These are phyloP conservation scores for Tulasnella sp. DNA, from an alignment of 768 basidiomycete species.

Conservation along the genomic window DNA sequence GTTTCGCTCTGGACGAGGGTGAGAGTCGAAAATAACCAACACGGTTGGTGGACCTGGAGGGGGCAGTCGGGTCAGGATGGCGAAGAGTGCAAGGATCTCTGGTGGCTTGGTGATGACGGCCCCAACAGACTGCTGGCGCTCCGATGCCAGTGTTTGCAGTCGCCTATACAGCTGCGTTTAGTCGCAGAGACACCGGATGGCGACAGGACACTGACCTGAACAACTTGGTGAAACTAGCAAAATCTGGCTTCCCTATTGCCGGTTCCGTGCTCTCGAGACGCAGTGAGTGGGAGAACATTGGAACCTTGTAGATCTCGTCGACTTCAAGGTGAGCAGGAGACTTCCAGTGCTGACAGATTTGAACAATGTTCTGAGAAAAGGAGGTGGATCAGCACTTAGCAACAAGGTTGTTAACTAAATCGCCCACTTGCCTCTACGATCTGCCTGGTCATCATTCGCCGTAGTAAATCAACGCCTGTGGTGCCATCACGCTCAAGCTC, in stretches of 20 bases:
- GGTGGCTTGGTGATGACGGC: conserved; percentile 61
- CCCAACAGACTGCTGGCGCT: conserved; percentile 25
- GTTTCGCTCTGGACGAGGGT: conserved; percentile 47
- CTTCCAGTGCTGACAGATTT: conserved; percentile 52
- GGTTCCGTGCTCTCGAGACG: background rate
- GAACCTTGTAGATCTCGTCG: conserved; percentile 44
- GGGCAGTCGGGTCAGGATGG: conserved; percentile 24
- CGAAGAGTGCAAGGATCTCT: conserved; percentile 54
- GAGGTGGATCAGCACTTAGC: background rate
- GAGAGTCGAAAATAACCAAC: conserved; percentile 61
- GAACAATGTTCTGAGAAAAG: conserved; percentile 44
- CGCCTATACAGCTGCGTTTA: background rate
- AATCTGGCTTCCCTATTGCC: background rate
- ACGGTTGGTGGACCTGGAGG: conserved; percentile 27
- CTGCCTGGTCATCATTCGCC: conserved; percentile 31
- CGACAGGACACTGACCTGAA: background rate
- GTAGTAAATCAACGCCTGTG: conserved; percentile 30
- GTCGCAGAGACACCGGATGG: background rate
- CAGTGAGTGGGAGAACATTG: conserved; percentile 41
- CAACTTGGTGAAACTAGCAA: background rate
- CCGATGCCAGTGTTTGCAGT: background rate
- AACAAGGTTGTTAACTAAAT: background rate
- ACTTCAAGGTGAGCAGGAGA: conserved; percentile 46
- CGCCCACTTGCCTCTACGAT: conserved; percentile 34
- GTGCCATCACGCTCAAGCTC: conserved; percentile 32